Conservation (phyloP, 495 filamentous ascomycete species). For the Cairneyella variabilis region DNA sequence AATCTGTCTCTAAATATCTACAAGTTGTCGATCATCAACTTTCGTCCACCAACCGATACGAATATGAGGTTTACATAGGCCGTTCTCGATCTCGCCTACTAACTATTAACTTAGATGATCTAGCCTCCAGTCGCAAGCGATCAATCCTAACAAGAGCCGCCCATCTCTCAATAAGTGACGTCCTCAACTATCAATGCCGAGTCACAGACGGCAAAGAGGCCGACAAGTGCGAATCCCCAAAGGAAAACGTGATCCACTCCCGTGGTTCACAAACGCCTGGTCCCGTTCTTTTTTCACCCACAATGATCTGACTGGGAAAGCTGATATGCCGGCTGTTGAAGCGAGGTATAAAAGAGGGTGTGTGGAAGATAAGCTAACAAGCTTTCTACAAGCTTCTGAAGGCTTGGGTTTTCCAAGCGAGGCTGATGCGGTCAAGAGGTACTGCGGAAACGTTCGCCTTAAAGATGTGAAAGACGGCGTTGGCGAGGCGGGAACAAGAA, state of each 20-base stretch:
- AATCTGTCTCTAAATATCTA: background rate
- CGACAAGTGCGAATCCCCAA: background rate
- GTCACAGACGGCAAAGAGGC: background rate
- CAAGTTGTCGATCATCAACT: background rate
- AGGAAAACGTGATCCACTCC: background rate
- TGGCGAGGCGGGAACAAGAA: background rate
- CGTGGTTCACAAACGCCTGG: background rate
- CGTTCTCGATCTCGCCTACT: background rate
- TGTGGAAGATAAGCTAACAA: background rate
- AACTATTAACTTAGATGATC: background rate
- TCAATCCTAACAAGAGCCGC: background rate
- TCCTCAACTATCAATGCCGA: slow-evolving; percentile 1
- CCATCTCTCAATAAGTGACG: background rate
- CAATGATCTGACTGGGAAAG: background rate
- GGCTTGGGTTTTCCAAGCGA: background rate
- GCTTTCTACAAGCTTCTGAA: background rate
- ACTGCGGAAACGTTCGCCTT: background rate
- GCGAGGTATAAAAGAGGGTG: background rate
- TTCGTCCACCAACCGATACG: background rate
- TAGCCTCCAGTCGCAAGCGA: background rate
- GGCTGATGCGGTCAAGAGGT: background rate
- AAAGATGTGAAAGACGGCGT: background rate
- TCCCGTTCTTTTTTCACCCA: background rate
- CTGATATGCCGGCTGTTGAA: slow-evolving; percentile 2
- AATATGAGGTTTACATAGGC: background rate